Conservation (phyloP, 495 filamentous ascomycete genomes). For the Podospora didyma region DNA sequence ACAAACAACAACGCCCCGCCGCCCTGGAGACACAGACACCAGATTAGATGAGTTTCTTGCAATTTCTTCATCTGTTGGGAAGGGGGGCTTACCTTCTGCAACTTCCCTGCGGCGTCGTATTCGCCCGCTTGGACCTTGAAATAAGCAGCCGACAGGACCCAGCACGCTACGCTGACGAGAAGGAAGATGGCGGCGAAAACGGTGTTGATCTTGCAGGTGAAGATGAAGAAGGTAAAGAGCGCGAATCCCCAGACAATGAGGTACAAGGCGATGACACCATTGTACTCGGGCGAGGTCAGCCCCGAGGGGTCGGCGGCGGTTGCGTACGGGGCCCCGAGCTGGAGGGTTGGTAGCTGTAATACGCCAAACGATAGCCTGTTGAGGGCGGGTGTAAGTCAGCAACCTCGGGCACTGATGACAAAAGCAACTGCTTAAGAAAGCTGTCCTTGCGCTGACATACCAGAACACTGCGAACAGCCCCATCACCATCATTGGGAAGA, state of each 20-base stretch:
- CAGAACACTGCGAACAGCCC: conserved; percentile 55
- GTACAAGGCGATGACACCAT: conserved; percentile 46
- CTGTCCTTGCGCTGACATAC: no score
- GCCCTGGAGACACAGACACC: conserved; percentile 23
- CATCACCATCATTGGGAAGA: conserved; percentile 56
- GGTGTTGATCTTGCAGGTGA: conserved; percentile 50
- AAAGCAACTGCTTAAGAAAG: no score
- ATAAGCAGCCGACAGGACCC: conserved; percentile 47
- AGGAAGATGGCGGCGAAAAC: conserved; percentile 53
- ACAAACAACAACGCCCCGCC: conserved; percentile 49
- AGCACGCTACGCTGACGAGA: conserved; percentile 44
- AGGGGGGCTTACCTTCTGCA: conserved; percentile 41
- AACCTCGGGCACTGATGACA: no score
- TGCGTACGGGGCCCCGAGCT: conserved; percentile 44
- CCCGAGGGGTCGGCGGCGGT: conserved; percentile 42
- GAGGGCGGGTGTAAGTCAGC: no score
- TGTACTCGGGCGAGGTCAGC: conserved; percentile 40
- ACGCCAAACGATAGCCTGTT: conserved; percentile 53
- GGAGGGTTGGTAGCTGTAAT: conserved; percentile 48
- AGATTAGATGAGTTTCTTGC: no score
- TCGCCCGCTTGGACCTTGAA: conserved; percentile 46
- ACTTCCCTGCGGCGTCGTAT: conserved; percentile 34
- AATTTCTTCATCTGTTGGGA: background rate
- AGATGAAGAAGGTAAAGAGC: conserved; percentile 53
- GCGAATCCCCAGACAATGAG: conserved; percentile 55